phyloP scores from a whole-genome alignment of 1,284 basidiomycete species.

The Veloporphyrellus conicus region DNA sequence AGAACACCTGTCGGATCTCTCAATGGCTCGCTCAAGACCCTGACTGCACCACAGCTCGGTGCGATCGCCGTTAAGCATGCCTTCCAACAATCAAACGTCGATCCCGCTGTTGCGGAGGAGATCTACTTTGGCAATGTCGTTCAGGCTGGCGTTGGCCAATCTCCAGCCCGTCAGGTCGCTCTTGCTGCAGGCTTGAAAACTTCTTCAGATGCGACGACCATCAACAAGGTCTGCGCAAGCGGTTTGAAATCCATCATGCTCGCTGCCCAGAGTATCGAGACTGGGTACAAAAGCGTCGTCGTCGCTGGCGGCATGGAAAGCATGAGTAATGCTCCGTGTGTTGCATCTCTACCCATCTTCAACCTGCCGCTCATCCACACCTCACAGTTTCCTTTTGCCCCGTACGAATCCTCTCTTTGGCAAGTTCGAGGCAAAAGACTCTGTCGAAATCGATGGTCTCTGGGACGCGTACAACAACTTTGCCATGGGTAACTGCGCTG shows the following conservation, averaged over 20 bases:
- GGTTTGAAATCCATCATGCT: constrained; percentile 95
- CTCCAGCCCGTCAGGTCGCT: constrained; percentile 92
- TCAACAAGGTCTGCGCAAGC: constrained; percentile 98
- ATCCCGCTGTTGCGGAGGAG: constrained; percentile 84
- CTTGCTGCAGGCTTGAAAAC: constrained; percentile 80
- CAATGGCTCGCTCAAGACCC: constrained; percentile 83
- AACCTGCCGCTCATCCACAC: constrained; percentile 5
- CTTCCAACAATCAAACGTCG: constrained; percentile 74
- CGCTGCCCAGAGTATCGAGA: constrained; percentile 85
- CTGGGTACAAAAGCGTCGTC: constrained; percentile 83
- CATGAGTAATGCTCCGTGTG: constrained; percentile 94
- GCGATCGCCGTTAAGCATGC: constrained; percentile 87
- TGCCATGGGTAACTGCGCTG: constrained; percentile 95
- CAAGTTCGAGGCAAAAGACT: constrained; percentile 83
- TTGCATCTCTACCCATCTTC: not conserved
- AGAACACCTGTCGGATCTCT: constrained; percentile 94
- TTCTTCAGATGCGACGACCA: constrained; percentile 92
- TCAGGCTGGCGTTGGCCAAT: constrained; percentile 93
- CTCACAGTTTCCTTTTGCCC: constrained; percentile 82
- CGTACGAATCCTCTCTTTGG: constrained; percentile 87
- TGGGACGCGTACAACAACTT: constrained; percentile 96
- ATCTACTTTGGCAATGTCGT: constrained; percentile 97
- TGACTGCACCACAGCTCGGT: constrained; percentile 91
- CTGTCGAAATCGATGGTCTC: constrained; percentile 90
- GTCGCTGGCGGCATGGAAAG: constrained; percentile 96